Evolutionary conservation across 371 early-diverging fungal species (phyloP), one percentile per base, ranked within the genome.

Genomic region (Syncephalastrum sp.): DNA sequence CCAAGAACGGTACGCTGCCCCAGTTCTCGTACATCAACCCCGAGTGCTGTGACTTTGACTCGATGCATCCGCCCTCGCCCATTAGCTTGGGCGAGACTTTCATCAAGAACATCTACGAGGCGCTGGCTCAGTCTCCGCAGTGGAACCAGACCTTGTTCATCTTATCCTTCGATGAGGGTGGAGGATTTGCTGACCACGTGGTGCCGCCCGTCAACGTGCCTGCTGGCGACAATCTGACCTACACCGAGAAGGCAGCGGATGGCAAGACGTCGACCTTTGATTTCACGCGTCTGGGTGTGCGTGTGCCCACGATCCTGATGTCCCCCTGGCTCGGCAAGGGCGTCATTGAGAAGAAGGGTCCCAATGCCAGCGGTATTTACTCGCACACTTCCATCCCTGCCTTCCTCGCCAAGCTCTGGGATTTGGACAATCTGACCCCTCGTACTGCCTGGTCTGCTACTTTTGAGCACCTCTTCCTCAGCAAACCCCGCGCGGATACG

Each of bases 231-330:
- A 23, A 24, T 38, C 15, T 56, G 53, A 66, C 61, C 7, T 57
- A 56, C 29, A 49, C 61, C 17, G 61, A 54, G 24, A 59, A 42
- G 33, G 56, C 47, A 23, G 38, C 38, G 38, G 38, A 33, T 10
- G 38, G 38, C 38, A 33, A 33, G 38, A 33, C 38, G 38, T 45
- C 44, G n/a, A 63, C 55, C 16, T 60, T 59, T 24, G 78, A 33
- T 60, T 74, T 33, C 46, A 58, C 52, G 19, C 65, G 65, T 57
- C 50, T 65, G 21, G 80, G 80, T 21, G 56, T 72, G 25, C 75
- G 80, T 54, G 76, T 79, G 6, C 80, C 80, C n/a, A 67, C 76
- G 7, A 51, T 75, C 25, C 24, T 73, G 41, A 63, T 79, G 29
- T 74, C 74, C 14, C 72, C 75, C 12, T 67, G 67, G 68, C 45